phyloP scores from a whole-genome alignment of 371 early-diverging fungal species.

The Polyrhizophydium stewartii region DNA sequence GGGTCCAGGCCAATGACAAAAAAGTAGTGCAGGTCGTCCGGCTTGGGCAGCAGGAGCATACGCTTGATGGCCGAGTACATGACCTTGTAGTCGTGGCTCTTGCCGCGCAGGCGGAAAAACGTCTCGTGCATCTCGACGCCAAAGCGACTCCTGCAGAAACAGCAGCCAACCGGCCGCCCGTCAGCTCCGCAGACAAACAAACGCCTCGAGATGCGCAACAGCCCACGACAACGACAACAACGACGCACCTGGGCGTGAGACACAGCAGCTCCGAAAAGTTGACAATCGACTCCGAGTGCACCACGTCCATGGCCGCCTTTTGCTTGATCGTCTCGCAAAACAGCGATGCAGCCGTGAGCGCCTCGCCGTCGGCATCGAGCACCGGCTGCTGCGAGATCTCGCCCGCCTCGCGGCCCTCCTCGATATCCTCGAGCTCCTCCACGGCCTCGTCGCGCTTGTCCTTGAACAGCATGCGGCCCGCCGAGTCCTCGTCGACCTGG shows the following conservation, averaged over 20 bases:
- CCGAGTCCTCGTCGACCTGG: constrained; percentile 41
- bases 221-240: no score
- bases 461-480: constrained; percentile 15
- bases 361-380: constrained; percentile 45
- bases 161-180: not conserved
- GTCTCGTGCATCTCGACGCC: constrained; percentile 90
- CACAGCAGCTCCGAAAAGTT: constrained; percentile 86
- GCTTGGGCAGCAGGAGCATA: constrained; percentile 86
- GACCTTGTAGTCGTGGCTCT: constrained; percentile 97
- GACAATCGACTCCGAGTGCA: constrained; percentile 84
- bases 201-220: not conserved
- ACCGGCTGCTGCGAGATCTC: constrained; percentile 48
- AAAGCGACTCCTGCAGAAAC: constrained; percentile 79
- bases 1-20: constrained; percentile 95
- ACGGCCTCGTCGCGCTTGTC: constrained; percentile 18
- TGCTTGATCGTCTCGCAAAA: constrained; percentile 92
- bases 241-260: constrained; percentile 79
- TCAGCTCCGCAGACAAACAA: not conserved
- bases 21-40: constrained; percentile 89
- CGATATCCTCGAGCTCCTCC: constrained; percentile 31
- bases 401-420: constrained; percentile 40
- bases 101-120: constrained; percentile 93
- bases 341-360: constrained; percentile 63
- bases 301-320: constrained; percentile 81
- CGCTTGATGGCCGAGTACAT: constrained; percentile 77